Conservation (phyloP, 805 yeast species). For the Wickerhamomyces sydowiorum region DNA sequence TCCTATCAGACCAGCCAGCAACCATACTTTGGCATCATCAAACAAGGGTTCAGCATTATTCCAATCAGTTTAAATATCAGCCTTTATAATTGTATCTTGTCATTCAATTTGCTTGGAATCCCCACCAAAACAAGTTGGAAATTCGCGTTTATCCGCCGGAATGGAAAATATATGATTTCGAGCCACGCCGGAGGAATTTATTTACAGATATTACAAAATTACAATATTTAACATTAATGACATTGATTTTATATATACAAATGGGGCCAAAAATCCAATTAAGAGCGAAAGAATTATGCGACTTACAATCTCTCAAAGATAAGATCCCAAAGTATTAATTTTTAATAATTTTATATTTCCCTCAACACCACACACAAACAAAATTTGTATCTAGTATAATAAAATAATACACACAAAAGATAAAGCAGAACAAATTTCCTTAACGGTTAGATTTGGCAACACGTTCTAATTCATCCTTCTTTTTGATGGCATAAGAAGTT, state of each 20-base stretch:
- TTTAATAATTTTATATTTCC: background rate
- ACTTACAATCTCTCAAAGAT: conserved; percentile 13
- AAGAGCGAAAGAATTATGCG: too few species aligned
- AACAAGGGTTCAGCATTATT: too few species aligned
- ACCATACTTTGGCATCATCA: background rate
- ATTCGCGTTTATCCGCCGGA: background rate
- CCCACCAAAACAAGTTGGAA: background rate
- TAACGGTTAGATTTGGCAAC: conserved; percentile 99
- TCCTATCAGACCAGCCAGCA: background rate
- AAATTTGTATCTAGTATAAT: conserved; percentile 17
- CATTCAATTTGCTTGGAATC: too few species aligned
- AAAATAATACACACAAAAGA: conserved; percentile 7
- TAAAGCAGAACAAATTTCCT: conserved; percentile 21
- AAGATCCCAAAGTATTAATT: background rate
- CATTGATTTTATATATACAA: background rate
- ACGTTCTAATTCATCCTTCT: conserved; percentile 99
- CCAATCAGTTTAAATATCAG: too few species aligned
- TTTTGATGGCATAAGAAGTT: conserved; percentile 99
- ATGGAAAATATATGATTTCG: background rate
- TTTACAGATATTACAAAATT: too few species aligned
- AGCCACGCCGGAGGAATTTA: background rate
- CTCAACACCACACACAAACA: conserved; percentile 15
- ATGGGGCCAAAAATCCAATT: background rate
- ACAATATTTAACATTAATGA: background rate
- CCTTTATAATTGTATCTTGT: too few species aligned